These are phyloP conservation scores for Zizania latifolia DNA, from an alignment of 176 grass and related monocot species.

Conservation along the genomic window DNA sequence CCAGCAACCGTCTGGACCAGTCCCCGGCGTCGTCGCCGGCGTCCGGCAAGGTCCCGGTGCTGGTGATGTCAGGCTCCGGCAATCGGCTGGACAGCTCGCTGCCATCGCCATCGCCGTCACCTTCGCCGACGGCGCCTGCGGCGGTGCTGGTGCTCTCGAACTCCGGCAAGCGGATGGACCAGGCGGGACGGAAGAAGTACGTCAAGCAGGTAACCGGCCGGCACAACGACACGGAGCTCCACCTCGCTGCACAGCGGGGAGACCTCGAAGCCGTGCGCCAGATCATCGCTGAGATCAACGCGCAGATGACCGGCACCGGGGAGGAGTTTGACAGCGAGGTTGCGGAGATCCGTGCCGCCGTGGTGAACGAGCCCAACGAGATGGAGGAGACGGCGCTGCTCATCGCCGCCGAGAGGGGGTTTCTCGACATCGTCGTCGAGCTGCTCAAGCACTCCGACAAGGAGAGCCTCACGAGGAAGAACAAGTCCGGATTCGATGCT, in stretches of 20 bases:
- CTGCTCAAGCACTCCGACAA: slow-evolving; percentile 80
- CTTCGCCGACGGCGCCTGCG: slow-evolving; percentile 28
- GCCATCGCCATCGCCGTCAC: slow-evolving; percentile 22
- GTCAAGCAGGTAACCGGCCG: slow-evolving; percentile 95
- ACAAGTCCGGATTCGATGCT: slow-evolving; percentile 69
- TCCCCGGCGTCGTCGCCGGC: slow-evolving; percentile 33
- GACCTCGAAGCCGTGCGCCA: slow-evolving; percentile 74
- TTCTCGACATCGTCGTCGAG: slow-evolving; percentile 78
- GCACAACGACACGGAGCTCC: slow-evolving; percentile 96
- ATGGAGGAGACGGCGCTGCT: slow-evolving; percentile 71
- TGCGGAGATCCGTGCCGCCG: slow-evolving; percentile 76
- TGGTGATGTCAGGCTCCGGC: slow-evolving; percentile 58
- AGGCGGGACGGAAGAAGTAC: slow-evolving; percentile 86
- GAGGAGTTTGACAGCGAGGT: slow-evolving; percentile 78
- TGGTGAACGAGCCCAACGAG: slow-evolving; percentile 91
- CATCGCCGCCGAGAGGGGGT: slow-evolving; percentile 76
- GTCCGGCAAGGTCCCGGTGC: slow-evolving; percentile 28
- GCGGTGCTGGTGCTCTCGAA: slow-evolving; percentile 87
- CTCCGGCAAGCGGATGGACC: slow-evolving; percentile 89
- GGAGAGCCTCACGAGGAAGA: slow-evolving; percentile 80
- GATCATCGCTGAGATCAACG: slow-evolving; percentile 74
- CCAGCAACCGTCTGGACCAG: slow-evolving; percentile 34
- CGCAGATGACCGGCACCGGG: slow-evolving; percentile 79
- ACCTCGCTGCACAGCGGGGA: slow-evolving; percentile 83
- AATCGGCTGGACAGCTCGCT: slow-evolving; percentile 30